Conservation (phyloP, 352 stramenopile genomes). For the Pythium dissotocum region DNA sequence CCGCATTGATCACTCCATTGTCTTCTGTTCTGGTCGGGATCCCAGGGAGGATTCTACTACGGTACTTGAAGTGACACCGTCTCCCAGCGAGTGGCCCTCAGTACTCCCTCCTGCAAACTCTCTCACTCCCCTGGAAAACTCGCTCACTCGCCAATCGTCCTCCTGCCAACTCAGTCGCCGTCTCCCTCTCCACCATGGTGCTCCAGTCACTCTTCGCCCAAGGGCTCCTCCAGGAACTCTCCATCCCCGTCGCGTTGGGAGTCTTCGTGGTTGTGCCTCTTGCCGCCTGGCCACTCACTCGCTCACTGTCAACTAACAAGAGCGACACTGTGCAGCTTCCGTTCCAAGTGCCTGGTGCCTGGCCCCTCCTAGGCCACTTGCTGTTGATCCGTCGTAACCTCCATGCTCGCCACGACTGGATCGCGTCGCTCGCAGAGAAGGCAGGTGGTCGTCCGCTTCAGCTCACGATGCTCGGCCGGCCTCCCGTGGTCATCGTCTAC, state of each 20-base stretch:
- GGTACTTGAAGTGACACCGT: no score
- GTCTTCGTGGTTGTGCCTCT: background rate
- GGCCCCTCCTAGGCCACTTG: background rate
- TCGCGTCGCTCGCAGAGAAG: background rate
- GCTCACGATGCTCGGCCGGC: background rate
- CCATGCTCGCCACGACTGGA: background rate
- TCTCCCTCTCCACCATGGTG: background rate
- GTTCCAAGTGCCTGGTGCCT: background rate
- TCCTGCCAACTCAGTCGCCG: background rate
- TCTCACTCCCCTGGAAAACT: no score
- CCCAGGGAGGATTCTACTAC: no score
- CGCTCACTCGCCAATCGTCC: background rate
- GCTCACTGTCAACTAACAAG: background rate
- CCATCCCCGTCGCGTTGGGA: background rate
- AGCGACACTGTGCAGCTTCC: background rate
- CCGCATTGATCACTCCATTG: no score
- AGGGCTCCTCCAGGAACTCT: background rate
- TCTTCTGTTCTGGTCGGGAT: background rate
- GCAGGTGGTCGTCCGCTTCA: background rate
- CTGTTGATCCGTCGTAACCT: background rate
- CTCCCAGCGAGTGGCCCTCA: no score
- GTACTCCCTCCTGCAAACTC: no score
- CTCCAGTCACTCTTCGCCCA: background rate
- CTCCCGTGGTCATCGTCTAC: conserved; percentile 36
- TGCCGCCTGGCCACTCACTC: background rate